Conservation (phyloP, 768 basidiomycete species). For the Psilocybe azurescens region DNA sequence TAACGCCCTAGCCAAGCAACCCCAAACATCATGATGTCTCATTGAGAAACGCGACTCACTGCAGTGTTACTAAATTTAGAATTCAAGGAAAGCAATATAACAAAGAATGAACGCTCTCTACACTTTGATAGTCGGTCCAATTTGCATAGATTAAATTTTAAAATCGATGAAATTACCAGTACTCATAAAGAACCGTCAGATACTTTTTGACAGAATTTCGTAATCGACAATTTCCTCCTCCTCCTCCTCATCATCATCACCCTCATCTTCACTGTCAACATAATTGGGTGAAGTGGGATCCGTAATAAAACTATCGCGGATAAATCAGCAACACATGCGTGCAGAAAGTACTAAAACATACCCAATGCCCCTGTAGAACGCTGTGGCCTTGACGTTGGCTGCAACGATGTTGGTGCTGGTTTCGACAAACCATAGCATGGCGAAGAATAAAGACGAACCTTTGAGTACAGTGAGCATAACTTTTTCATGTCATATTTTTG, state of each 20-base stretch:
- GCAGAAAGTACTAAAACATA: slow-evolving; percentile 31
- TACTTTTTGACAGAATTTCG: slow-evolving; percentile 46
- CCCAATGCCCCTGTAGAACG: slow-evolving; percentile 64
- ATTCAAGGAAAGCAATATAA: too few species aligned
- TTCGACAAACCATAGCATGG: not conserved
- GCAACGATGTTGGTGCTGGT: not conserved
- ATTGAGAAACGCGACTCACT: not conserved
- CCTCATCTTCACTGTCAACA: slow-evolving; percentile 24
- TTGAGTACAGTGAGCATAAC: slow-evolving; percentile 79
- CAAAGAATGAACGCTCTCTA: too few species aligned
- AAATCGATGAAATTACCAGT: too few species aligned
- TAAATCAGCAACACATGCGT: not conserved
- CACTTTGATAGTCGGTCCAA: too few species aligned
- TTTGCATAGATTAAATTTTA: too few species aligned
- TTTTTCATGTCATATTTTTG: slow-evolving; percentile 60
- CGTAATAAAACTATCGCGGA: slow-evolving; percentile 48
- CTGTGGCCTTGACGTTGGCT: slow-evolving; percentile 30
- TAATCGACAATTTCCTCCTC: slow-evolving; percentile 45
- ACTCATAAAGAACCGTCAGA: slow-evolving; percentile 5
- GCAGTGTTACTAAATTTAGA: not conserved
- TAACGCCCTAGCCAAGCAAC: slow-evolving; percentile 12
- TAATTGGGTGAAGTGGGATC: slow-evolving; percentile 60
- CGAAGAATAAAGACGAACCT: slow-evolving; percentile 43
- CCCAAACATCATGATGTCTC: slow-evolving; percentile 3
- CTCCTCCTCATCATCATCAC: slow-evolving; percentile 24